Evolutionary conservation across 2,329 filamentous ascomycete genomes (phyloP), one percentile per base, ranked within the genome.

Genomic region (Monosporascus sp.): DNA sequence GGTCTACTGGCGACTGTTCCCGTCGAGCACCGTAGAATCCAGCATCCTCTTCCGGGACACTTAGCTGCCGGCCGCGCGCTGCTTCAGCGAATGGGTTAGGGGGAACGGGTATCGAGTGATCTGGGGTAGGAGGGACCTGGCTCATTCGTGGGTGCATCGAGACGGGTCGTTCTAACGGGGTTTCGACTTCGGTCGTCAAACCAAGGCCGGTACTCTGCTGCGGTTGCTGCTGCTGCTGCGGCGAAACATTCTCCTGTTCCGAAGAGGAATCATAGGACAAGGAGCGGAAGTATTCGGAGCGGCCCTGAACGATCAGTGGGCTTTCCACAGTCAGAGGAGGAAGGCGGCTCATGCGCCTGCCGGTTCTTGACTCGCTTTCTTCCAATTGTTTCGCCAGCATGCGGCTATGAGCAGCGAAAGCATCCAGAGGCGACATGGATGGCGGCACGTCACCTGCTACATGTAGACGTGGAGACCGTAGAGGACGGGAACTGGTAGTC

Each of bases 371-470:
- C 17, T 45, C 81, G 58, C 83, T 86, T 61, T 94, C 87, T 69
- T 96, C 87, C 56, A 99, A 83, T 71, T 96, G 88, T 72, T 85
- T 89, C 40, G 91, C 91, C 50, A 99, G 81, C 63, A 95, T 75
- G 54, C 93, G 87, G 63, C 92, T 95, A 68, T 97, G 93, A 57
- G 93, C 80, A 22, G 93, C 93, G 68, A 99, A 95, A 48, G 93
- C 93, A 78, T 99, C 94, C 59, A 99, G 81, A 11, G 94, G 94
- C 7, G 94, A 97, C 53, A 97, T 79, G 50, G 94, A 89, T 5
- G 94, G 94, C 20, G 94, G 93, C 1, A 88, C 81, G 63, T 93
- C 89, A 57, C 89, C 89, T 53, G 88, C 87, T 53, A 89, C 79
- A 70, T 91, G 87, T 55, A 91, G 75, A 57, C 88, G 85, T 43